Evolutionary conservation across 345 rosid genomes (phyloP).

Genomic region (Salix udensis): DNA sequence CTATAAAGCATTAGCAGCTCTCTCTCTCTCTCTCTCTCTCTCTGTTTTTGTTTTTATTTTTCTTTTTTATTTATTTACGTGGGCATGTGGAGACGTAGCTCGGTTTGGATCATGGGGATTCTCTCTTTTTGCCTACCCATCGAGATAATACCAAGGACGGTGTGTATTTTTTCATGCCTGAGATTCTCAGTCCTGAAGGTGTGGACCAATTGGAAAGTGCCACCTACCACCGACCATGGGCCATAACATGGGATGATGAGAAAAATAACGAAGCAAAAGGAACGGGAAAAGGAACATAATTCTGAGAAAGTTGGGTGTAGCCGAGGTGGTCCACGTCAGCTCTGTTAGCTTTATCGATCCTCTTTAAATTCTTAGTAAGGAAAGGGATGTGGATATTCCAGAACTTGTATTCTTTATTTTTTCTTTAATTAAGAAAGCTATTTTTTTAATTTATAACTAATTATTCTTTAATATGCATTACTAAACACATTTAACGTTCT

Average conservation of each 20-base stretch:
- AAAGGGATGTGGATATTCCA: not conserved
- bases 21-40: too few species aligned
- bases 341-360: not conserved
- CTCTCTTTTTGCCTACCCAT: not conserved
- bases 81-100: not conserved
- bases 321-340: not conserved
- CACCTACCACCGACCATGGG: conserved; percentile 12
- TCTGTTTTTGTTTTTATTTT: too few species aligned
- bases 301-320: not conserved
- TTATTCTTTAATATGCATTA: too few species aligned
- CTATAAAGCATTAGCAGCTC: too few species aligned
- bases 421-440: not conserved
- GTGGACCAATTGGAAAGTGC: not conserved
- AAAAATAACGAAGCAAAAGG: conserved; percentile 5
- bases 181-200: not conserved
- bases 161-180: not conserved
- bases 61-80: too few species aligned
- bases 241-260: not conserved
- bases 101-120: not conserved
- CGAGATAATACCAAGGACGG: not conserved
- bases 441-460: too few species aligned
- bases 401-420: too few species aligned
- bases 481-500: too few species aligned
- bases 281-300: not conserved
- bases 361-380: not conserved